phyloP scores from a whole-genome alignment of 2,329 filamentous ascomycete genomes.

The Raffaelea albimanens region DNA sequence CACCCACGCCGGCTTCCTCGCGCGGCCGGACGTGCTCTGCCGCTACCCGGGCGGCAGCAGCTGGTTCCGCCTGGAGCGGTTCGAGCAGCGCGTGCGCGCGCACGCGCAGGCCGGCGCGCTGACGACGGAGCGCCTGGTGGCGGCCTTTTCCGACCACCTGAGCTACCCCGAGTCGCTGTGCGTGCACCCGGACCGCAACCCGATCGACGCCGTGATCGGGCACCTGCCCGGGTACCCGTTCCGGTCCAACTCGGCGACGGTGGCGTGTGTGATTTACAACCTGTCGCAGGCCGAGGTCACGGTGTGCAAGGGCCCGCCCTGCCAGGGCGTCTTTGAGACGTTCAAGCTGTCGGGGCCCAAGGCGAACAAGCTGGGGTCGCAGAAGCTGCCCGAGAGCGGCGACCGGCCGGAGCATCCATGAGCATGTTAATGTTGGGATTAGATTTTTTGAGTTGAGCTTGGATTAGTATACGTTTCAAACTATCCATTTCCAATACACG shows the following conservation, averaged over 20 bases:
- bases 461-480: too few species aligned
- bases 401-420: too few species aligned
- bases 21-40: slow-evolving; percentile 11
- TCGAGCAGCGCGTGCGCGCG: slow-evolving; percentile 9
- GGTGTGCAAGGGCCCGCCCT: slow-evolving; percentile 17
- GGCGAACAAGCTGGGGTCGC: slow-evolving; percentile 6
- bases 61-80: slow-evolving; percentile 13
- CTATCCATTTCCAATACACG: too few species aligned
- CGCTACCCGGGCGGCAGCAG: slow-evolving; percentile 15
- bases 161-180: slow-evolving; percentile 15
- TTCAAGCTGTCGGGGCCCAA: slow-evolving; percentile 5
- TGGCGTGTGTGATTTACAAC: slow-evolving; percentile 18
- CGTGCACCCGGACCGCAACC: slow-evolving; percentile 12
- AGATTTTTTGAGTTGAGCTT: too few species aligned
- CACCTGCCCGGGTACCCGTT: slow-evolving; percentile 11
- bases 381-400: background rate
- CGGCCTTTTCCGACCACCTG: slow-evolving; percentile 16
- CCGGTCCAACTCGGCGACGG: slow-evolving; percentile 10
- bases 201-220: slow-evolving; percentile 5
- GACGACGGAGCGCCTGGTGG: slow-evolving; percentile 6
- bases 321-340: slow-evolving; percentile 12
- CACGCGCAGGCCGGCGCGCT: slow-evolving; percentile 2
- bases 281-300: slow-evolving; percentile 9
- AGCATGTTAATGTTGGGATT: too few species aligned
- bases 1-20: slow-evolving; percentile 11